Percentiles rank a stretch among this genome's conserved stretches.
These are phyloP conservation scores for Alopecurus myosuroides DNA, from an alignment of 176 grass and related monocot species.

Conservation along the genomic window DNA sequence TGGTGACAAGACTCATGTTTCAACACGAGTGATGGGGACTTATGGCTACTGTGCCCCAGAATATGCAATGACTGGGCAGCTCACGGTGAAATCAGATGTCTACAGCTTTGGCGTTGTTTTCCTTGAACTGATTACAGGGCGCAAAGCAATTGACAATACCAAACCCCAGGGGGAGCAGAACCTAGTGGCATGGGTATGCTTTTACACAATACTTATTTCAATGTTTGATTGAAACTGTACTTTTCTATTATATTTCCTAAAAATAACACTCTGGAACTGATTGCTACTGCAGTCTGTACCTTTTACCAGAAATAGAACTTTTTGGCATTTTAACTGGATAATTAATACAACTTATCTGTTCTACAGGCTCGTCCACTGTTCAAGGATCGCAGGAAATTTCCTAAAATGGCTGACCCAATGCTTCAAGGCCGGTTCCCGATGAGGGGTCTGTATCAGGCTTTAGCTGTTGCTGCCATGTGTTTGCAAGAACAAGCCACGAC, in stretches of 20 bases:
- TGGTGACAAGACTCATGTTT: slow-evolving; percentile 93
- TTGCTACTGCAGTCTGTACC: not conserved
- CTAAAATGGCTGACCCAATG: slow-evolving; percentile 93
- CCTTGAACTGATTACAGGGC: slow-evolving; percentile 84
- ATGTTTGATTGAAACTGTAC: not conserved
- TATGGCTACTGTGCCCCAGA: slow-evolving; percentile 93
- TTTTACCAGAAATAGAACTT: not conserved
- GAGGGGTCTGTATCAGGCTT: slow-evolving; percentile 93
- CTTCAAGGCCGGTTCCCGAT: slow-evolving; percentile 77
- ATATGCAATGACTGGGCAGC: slow-evolving; percentile 92
- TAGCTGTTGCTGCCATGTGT: slow-evolving; percentile 99
- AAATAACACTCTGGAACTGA: not conserved
- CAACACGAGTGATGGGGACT: slow-evolving; percentile 89
- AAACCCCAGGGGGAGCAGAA: slow-evolving; percentile 65
- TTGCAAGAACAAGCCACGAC: slow-evolving; percentile 95
- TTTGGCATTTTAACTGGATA: slow-evolving; percentile 1
- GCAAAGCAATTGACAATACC: slow-evolving; percentile 87
- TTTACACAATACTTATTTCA: slow-evolving; percentile 18
- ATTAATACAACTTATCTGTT: slow-evolving; percentile 26
- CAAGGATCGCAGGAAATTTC: slow-evolving; percentile 89
- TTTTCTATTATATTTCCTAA: not conserved
- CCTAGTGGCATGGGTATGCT: slow-evolving; percentile 86
- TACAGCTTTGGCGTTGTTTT: slow-evolving; percentile 94
- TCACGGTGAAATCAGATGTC: slow-evolving; percentile 86
- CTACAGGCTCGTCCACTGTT: slow-evolving; percentile 93